Conservation (phyloP, 2,329 filamentous ascomycete genomes). For the Akanthomyces lecanii region DNA sequence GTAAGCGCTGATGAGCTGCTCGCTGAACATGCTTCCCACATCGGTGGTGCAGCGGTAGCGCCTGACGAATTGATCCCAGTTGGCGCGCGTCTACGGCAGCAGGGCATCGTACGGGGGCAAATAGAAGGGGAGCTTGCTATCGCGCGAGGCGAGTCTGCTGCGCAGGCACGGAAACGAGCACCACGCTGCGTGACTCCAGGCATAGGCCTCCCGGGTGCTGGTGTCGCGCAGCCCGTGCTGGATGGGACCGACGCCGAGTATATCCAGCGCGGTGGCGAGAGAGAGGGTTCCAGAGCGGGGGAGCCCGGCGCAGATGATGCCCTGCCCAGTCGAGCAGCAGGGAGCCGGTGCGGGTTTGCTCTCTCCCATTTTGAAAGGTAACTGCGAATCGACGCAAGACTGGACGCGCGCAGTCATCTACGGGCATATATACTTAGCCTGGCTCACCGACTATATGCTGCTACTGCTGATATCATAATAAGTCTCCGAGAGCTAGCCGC, state of each 20-base stretch:
- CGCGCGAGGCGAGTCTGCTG: neutral
- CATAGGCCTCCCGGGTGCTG: slow-evolving; percentile 1
- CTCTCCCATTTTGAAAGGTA: neutral
- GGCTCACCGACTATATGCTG: neutral
- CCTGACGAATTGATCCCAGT: slow-evolving; percentile 7
- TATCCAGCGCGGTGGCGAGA: slow-evolving; percentile 2
- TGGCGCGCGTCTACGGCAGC: slow-evolving; percentile 2
- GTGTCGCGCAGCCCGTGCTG: slow-evolving; percentile 1
- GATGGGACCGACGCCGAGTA: slow-evolving; percentile 3
- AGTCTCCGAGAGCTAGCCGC: neutral
- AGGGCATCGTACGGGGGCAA: neutral
- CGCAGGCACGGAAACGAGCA: slow-evolving; percentile 2
- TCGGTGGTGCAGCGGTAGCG: slow-evolving; percentile 6
- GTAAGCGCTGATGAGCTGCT: slow-evolving; percentile 16
- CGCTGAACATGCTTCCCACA: slow-evolving; percentile 6
- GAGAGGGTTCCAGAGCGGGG: slow-evolving; percentile 7
- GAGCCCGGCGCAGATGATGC: slow-evolving; percentile 13
- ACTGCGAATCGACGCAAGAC: neutral
- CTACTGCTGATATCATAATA: neutral
- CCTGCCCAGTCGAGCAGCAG: neutral
- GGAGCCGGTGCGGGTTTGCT: neutral
- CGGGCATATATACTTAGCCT: neutral
- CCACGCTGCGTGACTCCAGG: slow-evolving; percentile 11
- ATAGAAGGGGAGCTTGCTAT: neutral
- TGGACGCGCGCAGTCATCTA: neutral